Conservation (phyloP, 495 filamentous ascomycete genomes). For the Hyphodiscus hymeniophilus region DNA sequence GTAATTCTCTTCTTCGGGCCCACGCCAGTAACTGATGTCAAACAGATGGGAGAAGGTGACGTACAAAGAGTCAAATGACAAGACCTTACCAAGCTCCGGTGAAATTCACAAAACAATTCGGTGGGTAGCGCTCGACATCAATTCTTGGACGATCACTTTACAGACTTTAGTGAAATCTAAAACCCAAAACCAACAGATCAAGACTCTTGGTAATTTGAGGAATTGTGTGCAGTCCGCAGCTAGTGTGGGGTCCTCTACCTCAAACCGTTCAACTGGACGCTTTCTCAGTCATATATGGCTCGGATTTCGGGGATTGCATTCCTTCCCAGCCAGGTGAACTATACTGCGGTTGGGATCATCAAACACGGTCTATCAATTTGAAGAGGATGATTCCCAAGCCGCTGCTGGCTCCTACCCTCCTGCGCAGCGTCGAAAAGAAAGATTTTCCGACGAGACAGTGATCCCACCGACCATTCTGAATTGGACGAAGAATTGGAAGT, state of each 20-base stretch:
- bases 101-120: slow-evolving; percentile 11
- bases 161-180: slow-evolving; percentile 8
- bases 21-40: not conserved
- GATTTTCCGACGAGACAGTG: not conserved
- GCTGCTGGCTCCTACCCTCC: not conserved
- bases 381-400: not conserved
- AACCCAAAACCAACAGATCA: not conserved
- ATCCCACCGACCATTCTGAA: slow-evolving; percentile 4
- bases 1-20: not conserved
- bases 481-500: slow-evolving; percentile 10
- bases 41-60: slow-evolving; percentile 16
- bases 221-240: slow-evolving; percentile 17
- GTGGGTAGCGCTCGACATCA: slow-evolving; percentile 10
- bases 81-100: slow-evolving; percentile 16
- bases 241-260: slow-evolving; percentile 12
- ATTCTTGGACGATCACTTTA: slow-evolving; percentile 6
- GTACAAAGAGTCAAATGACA: slow-evolving; percentile 16
- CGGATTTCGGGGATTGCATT: slow-evolving; percentile 17
- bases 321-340: slow-evolving; percentile 9
- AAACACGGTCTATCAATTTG: slow-evolving; percentile 15
- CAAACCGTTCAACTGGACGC: slow-evolving; percentile 5
- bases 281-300: slow-evolving; percentile 4
- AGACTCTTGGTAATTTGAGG: slow-evolving; percentile 4
- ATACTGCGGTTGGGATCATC: slow-evolving; percentile 15
- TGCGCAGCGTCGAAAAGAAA: too few relatives aligned